Evolutionary conservation across 2,329 filamentous ascomycete genomes (phyloP).

Genomic region (Plenodomus tracheiphilus): DNA sequence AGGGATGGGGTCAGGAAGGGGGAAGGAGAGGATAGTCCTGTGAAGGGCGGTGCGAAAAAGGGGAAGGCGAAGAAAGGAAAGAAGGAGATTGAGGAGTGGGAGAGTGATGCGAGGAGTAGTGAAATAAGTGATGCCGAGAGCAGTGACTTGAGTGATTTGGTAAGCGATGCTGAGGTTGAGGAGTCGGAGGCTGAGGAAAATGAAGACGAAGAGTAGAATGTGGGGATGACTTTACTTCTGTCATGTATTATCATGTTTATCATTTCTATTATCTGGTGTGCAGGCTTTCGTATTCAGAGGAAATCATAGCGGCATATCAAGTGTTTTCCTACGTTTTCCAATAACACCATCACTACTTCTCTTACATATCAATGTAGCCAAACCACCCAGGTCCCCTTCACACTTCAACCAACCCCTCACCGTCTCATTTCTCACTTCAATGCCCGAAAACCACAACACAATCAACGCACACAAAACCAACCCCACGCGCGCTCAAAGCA

Average conservation of each 20-base stretch:
- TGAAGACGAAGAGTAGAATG: background rate
- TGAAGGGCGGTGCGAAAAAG: constrained; percentile 22
- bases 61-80: constrained; percentile 20
- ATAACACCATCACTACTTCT: too few relatives aligned
- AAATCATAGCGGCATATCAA: too few relatives aligned
- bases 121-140: constrained; percentile 16
- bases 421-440: too few relatives aligned
- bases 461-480: too few relatives aligned
- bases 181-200: constrained; percentile 6
- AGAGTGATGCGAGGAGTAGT: constrained; percentile 31
- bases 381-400: too few relatives aligned
- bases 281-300: too few relatives aligned
- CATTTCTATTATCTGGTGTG: too few relatives aligned
- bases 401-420: too few relatives aligned
- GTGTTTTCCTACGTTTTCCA: too few relatives aligned
- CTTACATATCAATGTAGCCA: too few relatives aligned
- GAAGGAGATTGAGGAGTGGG: constrained; percentile 20
- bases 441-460: too few relatives aligned
- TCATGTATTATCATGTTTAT: background rate
- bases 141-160: constrained; percentile 26
- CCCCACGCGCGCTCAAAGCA: too few relatives aligned
- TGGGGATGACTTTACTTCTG: background rate
- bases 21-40: constrained; percentile 26
- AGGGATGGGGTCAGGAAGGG: constrained; percentile 60
- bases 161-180: constrained; percentile 31